Conservation (phyloP, 2,329 filamentous ascomycete species). For the Phialophora verrucosa region DNA sequence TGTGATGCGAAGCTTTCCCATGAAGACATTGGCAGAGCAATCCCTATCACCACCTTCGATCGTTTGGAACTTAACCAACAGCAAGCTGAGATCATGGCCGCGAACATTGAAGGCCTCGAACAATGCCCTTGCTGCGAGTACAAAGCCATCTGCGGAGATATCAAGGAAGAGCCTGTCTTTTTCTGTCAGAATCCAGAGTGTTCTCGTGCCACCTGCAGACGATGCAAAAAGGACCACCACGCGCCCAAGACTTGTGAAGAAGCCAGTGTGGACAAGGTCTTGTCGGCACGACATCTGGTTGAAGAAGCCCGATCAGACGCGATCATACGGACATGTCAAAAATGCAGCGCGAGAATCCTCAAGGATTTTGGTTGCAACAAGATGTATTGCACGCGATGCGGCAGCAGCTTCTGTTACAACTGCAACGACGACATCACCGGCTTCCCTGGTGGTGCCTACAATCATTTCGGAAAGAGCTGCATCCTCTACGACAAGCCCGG, state of each 20-base stretch:
- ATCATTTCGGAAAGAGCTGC: conserved; percentile 70
- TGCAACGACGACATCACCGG: conserved; percentile 67
- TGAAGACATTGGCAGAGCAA: conserved; percentile 33
- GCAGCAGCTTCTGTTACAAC: conserved; percentile 60
- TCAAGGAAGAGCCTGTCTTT: conserved; percentile 74
- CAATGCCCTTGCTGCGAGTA: conserved; percentile 83
- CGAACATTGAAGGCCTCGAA: conserved; percentile 72
- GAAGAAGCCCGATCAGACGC: conserved; percentile 87
- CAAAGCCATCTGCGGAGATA: conserved; percentile 72
- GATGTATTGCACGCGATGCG: conserved; percentile 72
- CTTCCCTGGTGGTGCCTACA: conserved; percentile 59
- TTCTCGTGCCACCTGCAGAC: conserved; percentile 66
- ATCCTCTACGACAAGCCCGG: conserved; percentile 68
- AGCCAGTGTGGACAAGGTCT: conserved; percentile 63
- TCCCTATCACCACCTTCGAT: conserved; percentile 56
- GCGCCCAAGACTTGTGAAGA: conserved; percentile 75
- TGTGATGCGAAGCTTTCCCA: conserved; percentile 59
- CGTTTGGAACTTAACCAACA: conserved; percentile 75
- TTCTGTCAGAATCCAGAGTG: conserved; percentile 72
- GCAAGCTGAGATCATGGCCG: conserved; percentile 70
- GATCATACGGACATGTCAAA: conserved; percentile 72
- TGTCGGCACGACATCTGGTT: conserved; percentile 68
- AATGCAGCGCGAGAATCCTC: conserved; percentile 74
- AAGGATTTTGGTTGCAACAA: conserved; percentile 84
- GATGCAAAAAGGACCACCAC: conserved; percentile 72